These are phyloP conservation scores for Aspergillus caelatus DNA, from an alignment of 2,329 filamentous ascomycete species.

Conservation along the genomic window DNA sequence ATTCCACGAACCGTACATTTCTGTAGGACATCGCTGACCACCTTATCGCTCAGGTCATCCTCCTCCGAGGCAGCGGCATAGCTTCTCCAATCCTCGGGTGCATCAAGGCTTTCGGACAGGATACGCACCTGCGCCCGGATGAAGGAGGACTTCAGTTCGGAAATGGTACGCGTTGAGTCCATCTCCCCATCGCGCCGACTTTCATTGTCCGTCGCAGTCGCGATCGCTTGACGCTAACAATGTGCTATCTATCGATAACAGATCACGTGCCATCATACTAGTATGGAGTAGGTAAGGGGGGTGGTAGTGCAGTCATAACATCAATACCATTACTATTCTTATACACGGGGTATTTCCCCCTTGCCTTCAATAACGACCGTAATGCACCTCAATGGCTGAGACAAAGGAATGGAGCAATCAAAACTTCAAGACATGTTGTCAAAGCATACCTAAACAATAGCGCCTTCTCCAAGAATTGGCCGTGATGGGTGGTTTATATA, in stretches of 20 bases:
- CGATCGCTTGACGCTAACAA: conserved; percentile 4
- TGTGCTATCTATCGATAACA: conserved; percentile 20
- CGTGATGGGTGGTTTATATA: too few relatives aligned
- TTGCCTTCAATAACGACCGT: not conserved
- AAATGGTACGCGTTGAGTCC: conserved; percentile 48
- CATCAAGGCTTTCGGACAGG: conserved; percentile 52
- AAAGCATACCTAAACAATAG: too few relatives aligned
- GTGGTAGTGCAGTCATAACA: not conserved
- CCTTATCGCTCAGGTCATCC: conserved; percentile 51
- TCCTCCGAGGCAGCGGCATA: conserved; percentile 46
- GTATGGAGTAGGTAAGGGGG: not conserved
- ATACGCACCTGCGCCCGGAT: conserved; percentile 55
- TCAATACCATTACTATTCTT: not conserved
- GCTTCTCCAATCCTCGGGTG: conserved; percentile 51
- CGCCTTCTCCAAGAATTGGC: too few relatives aligned
- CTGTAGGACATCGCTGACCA: conserved; percentile 53
- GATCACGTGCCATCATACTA: not conserved
- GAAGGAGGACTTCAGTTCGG: conserved; percentile 55
- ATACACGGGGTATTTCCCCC: not conserved
- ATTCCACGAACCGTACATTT: conserved; percentile 45
- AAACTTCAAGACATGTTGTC: too few relatives aligned
- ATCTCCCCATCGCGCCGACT: conserved; percentile 31
- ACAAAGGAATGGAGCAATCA: too few relatives aligned
- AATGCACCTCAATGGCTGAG: too few relatives aligned
- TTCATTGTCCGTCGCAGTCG: not conserved